Percentiles rank a stretch among this genome's conserved stretches.
These are phyloP conservation scores for Ambrosiella xylebori DNA, from an alignment of 2,329 filamentous ascomycete genomes.

Conservation along the genomic window DNA sequence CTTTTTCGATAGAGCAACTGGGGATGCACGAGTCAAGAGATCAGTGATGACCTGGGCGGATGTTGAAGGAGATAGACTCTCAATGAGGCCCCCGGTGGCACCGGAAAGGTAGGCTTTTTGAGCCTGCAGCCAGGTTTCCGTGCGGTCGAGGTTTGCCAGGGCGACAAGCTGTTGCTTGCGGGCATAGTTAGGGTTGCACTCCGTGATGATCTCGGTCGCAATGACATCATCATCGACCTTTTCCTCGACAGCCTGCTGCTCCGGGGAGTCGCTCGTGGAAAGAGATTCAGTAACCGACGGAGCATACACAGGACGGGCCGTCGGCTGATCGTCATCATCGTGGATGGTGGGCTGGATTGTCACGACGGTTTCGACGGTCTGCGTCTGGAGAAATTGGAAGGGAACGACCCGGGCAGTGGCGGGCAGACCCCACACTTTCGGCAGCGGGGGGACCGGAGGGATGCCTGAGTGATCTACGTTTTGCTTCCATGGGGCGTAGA, in stretches of 20 bases:
- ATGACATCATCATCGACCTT: slow-evolving; percentile 14
- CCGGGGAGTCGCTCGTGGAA: not conserved
- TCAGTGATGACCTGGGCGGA: slow-evolving; percentile 1
- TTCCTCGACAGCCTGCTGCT: slow-evolving; percentile 17
- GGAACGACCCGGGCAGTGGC: not conserved
- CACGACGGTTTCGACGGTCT: slow-evolving; percentile 13
- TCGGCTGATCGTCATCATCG: slow-evolving; percentile 15
- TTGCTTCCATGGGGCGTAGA: slow-evolving; percentile 68
- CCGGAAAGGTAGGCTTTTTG: slow-evolving; percentile 63
- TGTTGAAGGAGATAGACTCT: slow-evolving; percentile 1
- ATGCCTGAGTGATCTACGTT: slow-evolving; percentile 13
- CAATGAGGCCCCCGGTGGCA: slow-evolving; percentile 34
- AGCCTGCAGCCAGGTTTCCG: slow-evolving; percentile 68
- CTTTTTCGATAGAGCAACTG: slow-evolving; percentile 13
- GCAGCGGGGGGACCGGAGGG: slow-evolving; percentile 9
- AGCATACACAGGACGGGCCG: slow-evolving; percentile 16
- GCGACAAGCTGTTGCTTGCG: slow-evolving; percentile 54
- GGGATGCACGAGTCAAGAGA: not conserved
- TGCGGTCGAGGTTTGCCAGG: slow-evolving; percentile 63
- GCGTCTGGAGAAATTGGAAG: not conserved
- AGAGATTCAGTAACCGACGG: slow-evolving; percentile 4
- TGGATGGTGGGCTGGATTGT: slow-evolving; percentile 15
- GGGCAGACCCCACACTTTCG: slow-evolving; percentile 9
- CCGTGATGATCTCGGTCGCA: slow-evolving; percentile 43
- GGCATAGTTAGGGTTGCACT: slow-evolving; percentile 61